A percentile compares a stretch with the other conserved stretches of the same genome.
Evolutionary conservation across 768 basidiomycete genomes (phyloP).

Genomic region (Tylopilus subfusipes): DNA sequence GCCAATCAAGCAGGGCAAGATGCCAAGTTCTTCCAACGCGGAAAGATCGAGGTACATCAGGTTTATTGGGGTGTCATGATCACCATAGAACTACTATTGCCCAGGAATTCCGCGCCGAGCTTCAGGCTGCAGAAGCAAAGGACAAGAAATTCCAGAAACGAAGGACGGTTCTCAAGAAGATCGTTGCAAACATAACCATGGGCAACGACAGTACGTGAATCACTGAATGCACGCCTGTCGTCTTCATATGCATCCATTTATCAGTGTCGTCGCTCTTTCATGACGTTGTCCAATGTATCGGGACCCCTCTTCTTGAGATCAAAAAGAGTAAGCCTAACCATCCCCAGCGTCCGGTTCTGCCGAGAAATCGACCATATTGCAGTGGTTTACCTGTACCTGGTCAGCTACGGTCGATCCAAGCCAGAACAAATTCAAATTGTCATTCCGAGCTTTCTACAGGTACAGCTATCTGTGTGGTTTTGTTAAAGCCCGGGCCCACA

Average conservation of each 20-base stretch:
- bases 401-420: slow-evolving; percentile 93
- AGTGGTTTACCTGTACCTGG: slow-evolving; percentile 98
- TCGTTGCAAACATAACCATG: slow-evolving; percentile 99
- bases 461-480: slow-evolving; percentile 31
- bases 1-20: slow-evolving; percentile 67
- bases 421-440: slow-evolving; percentile 92
- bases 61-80: slow-evolving; percentile 3
- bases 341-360: neutral
- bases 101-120: slow-evolving; percentile 87
- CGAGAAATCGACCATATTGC: slow-evolving; percentile 1
- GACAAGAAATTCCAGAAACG: slow-evolving; percentile 96
- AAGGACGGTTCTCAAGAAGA: slow-evolving; percentile 94
- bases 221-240: slow-evolving; percentile 6
- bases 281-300: slow-evolving; percentile 93
- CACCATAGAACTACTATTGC: slow-evolving; percentile 14
- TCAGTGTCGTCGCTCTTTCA: slow-evolving; percentile 91
- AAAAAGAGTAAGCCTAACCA: slow-evolving; percentile 84
- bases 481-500: slow-evolving; percentile 13
- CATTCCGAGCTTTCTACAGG: slow-evolving; percentile 87
- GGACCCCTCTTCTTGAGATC: slow-evolving; percentile 94
- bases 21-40: slow-evolving; percentile 88
- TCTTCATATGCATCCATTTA: slow-evolving; percentile 17
- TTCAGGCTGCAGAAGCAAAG: slow-evolving; percentile 87
- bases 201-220: slow-evolving; percentile 89
- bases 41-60: slow-evolving; percentile 77